phyloP scores from a whole-genome alignment of 306 rosid genomes.

The Geum urbanum region DNA sequence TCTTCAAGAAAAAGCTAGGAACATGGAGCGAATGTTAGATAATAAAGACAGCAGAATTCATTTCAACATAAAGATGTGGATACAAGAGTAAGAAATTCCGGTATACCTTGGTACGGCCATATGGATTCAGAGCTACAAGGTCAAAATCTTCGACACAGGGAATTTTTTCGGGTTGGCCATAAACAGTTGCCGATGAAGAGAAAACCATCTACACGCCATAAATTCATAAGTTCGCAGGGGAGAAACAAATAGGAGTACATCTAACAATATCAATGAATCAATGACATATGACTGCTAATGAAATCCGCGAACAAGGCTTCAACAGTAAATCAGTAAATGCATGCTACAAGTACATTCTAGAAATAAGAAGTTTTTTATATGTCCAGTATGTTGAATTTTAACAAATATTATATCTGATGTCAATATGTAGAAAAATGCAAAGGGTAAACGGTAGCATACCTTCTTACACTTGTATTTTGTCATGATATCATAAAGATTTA shows the following conservation, averaged over 20 bases:
- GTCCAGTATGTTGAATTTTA: too few species aligned
- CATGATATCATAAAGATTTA: conserved; percentile 83
- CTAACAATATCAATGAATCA: neutral
- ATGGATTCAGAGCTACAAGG: conserved; percentile 77
- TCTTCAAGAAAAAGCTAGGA: conserved; percentile 81
- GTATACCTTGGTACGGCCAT: conserved; percentile 81
- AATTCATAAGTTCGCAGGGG: neutral
- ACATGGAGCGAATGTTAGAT: conserved; percentile 12
- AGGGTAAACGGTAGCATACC: conserved; percentile 32
- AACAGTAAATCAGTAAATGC: neutral
- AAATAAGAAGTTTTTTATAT: neutral
- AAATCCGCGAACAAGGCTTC: neutral
- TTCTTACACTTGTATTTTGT: conserved; percentile 68
- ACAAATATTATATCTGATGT: neutral
- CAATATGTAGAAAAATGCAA: neutral
- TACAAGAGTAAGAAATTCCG: neutral
- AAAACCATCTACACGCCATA: conserved; percentile 67
- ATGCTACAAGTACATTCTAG: neutral
- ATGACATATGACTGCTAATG: neutral
- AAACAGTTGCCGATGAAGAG: conserved; percentile 91
- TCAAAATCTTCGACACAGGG: conserved; percentile 80
- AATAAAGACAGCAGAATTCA: conserved; percentile 17
- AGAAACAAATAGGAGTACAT: neutral
- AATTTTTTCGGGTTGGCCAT: conserved; percentile 83
- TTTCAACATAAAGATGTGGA: neutral